These are phyloP conservation scores for Pisolithus tinctorius DNA, from an alignment of 768 basidiomycete species.

Conservation along the genomic window DNA sequence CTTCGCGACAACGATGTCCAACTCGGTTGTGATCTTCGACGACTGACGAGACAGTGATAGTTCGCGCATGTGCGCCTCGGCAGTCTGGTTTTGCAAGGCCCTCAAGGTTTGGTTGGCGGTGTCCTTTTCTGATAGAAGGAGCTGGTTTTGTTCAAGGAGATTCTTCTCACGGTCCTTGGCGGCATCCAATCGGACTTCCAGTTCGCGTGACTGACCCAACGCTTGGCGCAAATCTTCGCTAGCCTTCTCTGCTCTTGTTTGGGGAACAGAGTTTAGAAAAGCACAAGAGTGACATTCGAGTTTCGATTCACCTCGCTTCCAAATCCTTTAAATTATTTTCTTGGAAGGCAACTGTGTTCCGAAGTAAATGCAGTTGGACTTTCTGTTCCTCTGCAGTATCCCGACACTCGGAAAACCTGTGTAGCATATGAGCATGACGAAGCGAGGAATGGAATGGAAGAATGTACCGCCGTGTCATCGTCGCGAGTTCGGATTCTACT, in stretches of 20 bases:
- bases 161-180: slow-evolving; percentile 17
- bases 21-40: slow-evolving; percentile 13
- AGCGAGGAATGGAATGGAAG: slow-evolving; percentile 16
- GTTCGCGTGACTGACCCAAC: slow-evolving; percentile 17
- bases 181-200: slow-evolving; percentile 23
- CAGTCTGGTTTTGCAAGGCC: slow-evolving; percentile 9
- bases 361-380: slow-evolving; percentile 23
- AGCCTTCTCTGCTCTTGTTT: slow-evolving; percentile 12
- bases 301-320: slow-evolving; percentile 19
- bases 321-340: slow-evolving; percentile 20
- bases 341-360: slow-evolving; percentile 24
- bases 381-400: slow-evolving; percentile 18
- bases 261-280: slow-evolving; percentile 6
- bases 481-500: slow-evolving; percentile 16
- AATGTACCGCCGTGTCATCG: slow-evolving; percentile 26
- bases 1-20: slow-evolving; percentile 16
- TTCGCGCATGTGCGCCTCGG: slow-evolving; percentile 14
- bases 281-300: not conserved
- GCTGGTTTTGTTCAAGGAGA: slow-evolving; percentile 18
- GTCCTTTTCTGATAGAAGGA: slow-evolving; percentile 21
- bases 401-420: slow-evolving; percentile 19
- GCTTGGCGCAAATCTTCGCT: slow-evolving; percentile 14
- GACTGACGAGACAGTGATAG: slow-evolving; percentile 10
- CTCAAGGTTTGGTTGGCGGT: slow-evolving; percentile 12
- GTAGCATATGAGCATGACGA: slow-evolving; percentile 9